phyloP scores from a whole-genome alignment of 495 filamentous ascomycete species.

The Poronia punctata region DNA sequence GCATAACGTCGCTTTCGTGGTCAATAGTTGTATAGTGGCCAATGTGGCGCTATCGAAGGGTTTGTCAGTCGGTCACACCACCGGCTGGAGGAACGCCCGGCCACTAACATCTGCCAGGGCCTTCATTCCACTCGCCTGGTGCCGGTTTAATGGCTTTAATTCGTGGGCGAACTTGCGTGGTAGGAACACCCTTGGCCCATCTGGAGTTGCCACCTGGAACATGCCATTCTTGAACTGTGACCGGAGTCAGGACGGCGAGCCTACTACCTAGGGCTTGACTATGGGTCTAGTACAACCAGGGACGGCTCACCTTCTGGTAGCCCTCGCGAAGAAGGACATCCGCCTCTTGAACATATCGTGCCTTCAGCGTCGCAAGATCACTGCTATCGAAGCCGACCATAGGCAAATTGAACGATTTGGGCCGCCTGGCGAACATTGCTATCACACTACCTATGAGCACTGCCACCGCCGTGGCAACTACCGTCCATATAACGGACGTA shows the following conservation, averaged over 20 bases:
- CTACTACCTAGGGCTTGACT: no score
- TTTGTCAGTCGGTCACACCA: constrained; percentile 22
- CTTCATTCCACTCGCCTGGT: constrained; percentile 34
- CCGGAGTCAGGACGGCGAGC: not conserved
- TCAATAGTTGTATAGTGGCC: constrained; percentile 33
- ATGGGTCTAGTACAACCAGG: no score
- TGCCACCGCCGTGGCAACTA: constrained; percentile 7
- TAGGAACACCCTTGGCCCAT: constrained; percentile 32
- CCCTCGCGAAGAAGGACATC: constrained; percentile 21
- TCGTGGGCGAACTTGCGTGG: constrained; percentile 40
- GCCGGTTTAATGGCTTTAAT: constrained; percentile 36
- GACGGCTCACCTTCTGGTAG: constrained; percentile 14
- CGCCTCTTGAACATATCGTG: constrained; percentile 19
- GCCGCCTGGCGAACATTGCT: constrained; percentile 7
- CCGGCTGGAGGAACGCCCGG: constrained; percentile 3
- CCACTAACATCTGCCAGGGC: constrained; percentile 10
- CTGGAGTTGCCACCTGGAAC: constrained; percentile 35
- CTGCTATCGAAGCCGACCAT: constrained; percentile 10
- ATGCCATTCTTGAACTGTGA: constrained; percentile 20
- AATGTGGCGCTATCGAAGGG: constrained; percentile 32
- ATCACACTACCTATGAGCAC: constrained; percentile 10
- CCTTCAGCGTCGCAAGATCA: constrained; percentile 14
- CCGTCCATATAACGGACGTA: constrained; percentile 11
- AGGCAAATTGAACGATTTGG: constrained; percentile 15
- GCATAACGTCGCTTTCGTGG: constrained; percentile 26